Evolutionary conservation across 2,329 filamentous ascomycete genomes (phyloP).

Genomic region (Xylaria sp.): DNA sequence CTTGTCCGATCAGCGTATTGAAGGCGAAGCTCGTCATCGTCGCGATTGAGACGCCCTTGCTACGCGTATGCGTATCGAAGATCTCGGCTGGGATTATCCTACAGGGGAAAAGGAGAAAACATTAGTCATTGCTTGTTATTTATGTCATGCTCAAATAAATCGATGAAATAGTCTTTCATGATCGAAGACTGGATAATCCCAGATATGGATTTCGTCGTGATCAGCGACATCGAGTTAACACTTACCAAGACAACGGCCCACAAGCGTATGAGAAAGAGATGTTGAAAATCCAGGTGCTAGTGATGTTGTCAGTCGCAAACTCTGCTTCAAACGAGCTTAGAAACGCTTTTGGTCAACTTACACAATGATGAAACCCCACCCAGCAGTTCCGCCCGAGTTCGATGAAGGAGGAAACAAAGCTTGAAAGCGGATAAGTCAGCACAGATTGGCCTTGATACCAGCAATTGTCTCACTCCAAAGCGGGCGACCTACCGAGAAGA

Average conservation of each 20-base stretch:
- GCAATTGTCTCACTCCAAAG: not conserved
- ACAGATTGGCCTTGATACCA: not conserved
- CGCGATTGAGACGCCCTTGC: conserved; percentile 78
- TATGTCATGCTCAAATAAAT: not conserved
- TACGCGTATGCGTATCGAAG: conserved; percentile 79
- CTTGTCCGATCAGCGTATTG: conserved; percentile 65
- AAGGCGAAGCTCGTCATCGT: conserved; percentile 79
- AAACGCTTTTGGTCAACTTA: conserved; percentile 36
- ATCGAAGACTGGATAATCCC: not conserved
- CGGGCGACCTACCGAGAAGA: conserved; percentile 51
- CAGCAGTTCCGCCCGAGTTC: conserved; percentile 62
- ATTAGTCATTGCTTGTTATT: conserved; percentile 1
- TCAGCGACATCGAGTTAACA: not conserved
- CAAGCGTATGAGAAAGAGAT: conserved; percentile 78
- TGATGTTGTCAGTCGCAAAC: not conserved
- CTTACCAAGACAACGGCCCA: conserved; percentile 66
- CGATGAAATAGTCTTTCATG: not conserved
- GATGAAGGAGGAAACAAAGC: conserved; percentile 68
- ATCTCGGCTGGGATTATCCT: conserved; percentile 74
- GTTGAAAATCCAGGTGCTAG: conserved; percentile 81
- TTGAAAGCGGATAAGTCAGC: conserved; percentile 26
- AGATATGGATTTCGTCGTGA: not conserved
- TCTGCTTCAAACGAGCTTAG: not conserved
- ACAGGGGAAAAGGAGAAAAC: conserved; percentile 37
- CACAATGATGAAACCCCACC: conserved; percentile 78